phyloP scores from a whole-genome alignment of 108 stramenopile genomes.

The Aureococcus anophagefferens region DNA sequence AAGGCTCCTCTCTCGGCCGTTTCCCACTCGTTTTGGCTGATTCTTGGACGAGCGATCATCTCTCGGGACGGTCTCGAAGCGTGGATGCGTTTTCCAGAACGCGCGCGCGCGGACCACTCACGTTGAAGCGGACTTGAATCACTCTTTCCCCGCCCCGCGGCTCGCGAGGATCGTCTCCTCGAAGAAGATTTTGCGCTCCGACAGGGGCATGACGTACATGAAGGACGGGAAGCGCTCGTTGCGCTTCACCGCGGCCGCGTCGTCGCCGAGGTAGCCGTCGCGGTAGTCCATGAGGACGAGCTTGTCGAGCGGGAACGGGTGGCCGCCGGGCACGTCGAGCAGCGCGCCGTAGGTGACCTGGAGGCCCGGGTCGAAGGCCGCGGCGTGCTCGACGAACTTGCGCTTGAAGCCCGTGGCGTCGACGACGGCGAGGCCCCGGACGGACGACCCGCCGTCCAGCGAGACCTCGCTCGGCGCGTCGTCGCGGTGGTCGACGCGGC shows the following conservation, averaged over 20 bases:
- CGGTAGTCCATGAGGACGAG: slow-evolving; percentile 20
- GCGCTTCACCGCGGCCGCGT: neutral
- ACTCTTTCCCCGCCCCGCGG: too few species aligned
- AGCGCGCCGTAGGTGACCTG: slow-evolving; percentile 19
- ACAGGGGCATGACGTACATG: slow-evolving; percentile 20
- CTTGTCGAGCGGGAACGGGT: neutral
- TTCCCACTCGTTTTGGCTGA: too few species aligned
- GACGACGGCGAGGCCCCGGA: slow-evolving; percentile 6
- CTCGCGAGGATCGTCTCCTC: slow-evolving; percentile 20
- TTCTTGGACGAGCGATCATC: too few species aligned
- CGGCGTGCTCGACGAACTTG: slow-evolving; percentile 9
- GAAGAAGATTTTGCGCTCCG: slow-evolving; percentile 11
- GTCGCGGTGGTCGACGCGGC: slow-evolving; percentile 3
- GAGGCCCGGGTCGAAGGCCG: slow-evolving; percentile 12
- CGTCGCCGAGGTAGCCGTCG: slow-evolving; percentile 9
- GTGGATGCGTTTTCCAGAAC: too few species aligned
- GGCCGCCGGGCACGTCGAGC: slow-evolving; percentile 1
- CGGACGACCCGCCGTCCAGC: neutral
- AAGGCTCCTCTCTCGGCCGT: too few species aligned
- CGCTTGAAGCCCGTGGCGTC: slow-evolving; percentile 19
- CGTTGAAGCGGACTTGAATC: too few species aligned
- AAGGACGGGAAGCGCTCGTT: slow-evolving; percentile 21
- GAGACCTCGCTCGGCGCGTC: slow-evolving; percentile 2
- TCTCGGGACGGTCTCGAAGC: too few species aligned
- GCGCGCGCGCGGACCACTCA: too few species aligned